Evolutionary conservation across 768 basidiomycete species (phyloP).

Genomic region (Naganishia friedmannii): DNA sequence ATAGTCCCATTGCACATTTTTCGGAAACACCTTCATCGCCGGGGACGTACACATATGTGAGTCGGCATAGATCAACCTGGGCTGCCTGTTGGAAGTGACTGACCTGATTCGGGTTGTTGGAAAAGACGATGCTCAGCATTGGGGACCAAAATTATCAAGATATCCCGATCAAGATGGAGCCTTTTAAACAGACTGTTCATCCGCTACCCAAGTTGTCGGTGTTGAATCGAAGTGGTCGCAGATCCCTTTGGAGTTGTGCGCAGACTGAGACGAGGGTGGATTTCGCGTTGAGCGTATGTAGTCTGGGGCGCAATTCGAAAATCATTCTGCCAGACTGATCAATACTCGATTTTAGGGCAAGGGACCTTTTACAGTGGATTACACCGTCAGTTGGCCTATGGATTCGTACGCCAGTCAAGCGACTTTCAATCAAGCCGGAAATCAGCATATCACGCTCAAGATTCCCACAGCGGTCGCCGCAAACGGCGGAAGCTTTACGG

Average conservation of each 20-base stretch:
- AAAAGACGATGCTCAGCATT: slow-evolving; percentile 62
- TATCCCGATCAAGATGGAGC: slow-evolving; percentile 67
- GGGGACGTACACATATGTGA: slow-evolving; percentile 77
- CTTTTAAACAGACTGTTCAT: slow-evolving; percentile 83
- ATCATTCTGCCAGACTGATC: neutral
- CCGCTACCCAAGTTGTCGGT: slow-evolving; percentile 62
- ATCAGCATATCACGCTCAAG: slow-evolving; percentile 62
- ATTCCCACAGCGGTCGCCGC: slow-evolving; percentile 38
- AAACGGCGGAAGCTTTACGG: slow-evolving; percentile 38
- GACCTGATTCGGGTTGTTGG: neutral
- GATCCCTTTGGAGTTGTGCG: slow-evolving; percentile 24
- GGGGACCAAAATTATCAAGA: slow-evolving; percentile 81
- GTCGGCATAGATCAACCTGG: neutral
- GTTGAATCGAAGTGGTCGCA: neutral
- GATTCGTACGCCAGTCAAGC: neutral
- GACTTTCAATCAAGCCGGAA: slow-evolving; percentile 61
- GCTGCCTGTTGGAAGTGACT: neutral
- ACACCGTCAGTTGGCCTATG: slow-evolving; percentile 74
- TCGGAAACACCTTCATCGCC: slow-evolving; percentile 52
- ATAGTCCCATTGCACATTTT: slow-evolving; percentile 9
- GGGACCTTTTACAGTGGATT: slow-evolving; percentile 81
- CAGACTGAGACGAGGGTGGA: slow-evolving; percentile 16
- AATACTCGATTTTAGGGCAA: slow-evolving; percentile 62
- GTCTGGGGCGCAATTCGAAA: too few species aligned
- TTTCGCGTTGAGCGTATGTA: slow-evolving; percentile 18